These are phyloP conservation scores for Exophiala mesophila DNA, from an alignment of 2,329 filamentous ascomycete genomes.

Conservation along the genomic window DNA sequence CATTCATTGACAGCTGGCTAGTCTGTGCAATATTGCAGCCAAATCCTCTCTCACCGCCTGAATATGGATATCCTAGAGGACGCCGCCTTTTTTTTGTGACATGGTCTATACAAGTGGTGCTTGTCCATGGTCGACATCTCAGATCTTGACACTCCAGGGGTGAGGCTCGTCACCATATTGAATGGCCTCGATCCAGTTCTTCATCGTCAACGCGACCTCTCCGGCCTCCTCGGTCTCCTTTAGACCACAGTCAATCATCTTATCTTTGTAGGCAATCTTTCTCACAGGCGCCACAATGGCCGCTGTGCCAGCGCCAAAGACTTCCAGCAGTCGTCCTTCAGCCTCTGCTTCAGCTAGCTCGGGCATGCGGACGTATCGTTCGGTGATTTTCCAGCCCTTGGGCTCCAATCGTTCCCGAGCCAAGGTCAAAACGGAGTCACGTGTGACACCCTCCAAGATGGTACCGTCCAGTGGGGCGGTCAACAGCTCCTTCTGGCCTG, in stretches of 20 bases:
- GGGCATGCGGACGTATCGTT: conserved; percentile 88
- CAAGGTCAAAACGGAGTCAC: conserved; percentile 83
- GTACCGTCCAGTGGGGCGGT: conserved; percentile 96
- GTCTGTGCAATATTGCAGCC: too few species aligned
- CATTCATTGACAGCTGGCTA: too few species aligned
- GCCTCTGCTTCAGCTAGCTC: conserved; percentile 75
- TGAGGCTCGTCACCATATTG: conserved; percentile 94
- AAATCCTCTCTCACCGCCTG: too few species aligned
- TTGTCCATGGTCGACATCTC: not conserved
- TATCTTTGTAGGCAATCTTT: conserved; percentile 81
- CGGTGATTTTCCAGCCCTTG: conserved; percentile 80
- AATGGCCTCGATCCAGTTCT: conserved; percentile 92
- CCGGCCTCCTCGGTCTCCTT: conserved; percentile 79
- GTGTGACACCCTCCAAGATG: conserved; percentile 89
- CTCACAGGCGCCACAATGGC: conserved; percentile 89
- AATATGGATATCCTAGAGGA: too few species aligned
- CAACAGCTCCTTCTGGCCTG: conserved; percentile 83
- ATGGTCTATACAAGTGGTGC: too few species aligned
- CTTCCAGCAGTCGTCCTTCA: conserved; percentile 84
- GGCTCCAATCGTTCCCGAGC: conserved; percentile 77
- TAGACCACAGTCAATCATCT: conserved; percentile 77
- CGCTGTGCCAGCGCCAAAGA: conserved; percentile 89
- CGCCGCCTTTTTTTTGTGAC: too few species aligned
- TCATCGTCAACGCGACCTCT: conserved; percentile 78
- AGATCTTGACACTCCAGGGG: conserved; percentile 63